These are phyloP conservation scores for Neonectria faginata DNA, from an alignment of 2,329 filamentous ascomycete genomes.

Conservation along the genomic window DNA sequence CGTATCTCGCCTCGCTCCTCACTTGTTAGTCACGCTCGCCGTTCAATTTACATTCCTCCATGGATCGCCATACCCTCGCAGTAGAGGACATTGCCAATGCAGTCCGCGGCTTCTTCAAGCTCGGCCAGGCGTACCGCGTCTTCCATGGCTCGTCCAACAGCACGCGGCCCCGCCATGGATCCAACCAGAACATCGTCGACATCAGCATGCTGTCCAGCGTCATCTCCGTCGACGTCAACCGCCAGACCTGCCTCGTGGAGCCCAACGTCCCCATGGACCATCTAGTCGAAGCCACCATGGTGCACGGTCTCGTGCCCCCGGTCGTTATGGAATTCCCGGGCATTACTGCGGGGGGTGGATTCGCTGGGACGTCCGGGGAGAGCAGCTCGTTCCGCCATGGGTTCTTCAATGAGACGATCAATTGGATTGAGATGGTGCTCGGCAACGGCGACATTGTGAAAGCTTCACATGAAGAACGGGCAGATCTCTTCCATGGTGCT, in stretches of 20 bases:
- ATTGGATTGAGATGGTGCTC: constrained; percentile 72
- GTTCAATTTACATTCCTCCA: constrained; percentile 31
- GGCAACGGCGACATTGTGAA: constrained; percentile 66
- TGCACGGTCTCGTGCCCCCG: constrained; percentile 67
- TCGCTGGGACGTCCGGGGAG: constrained; percentile 74
- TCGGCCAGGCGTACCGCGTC: constrained; percentile 71
- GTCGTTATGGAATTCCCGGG: constrained; percentile 80
- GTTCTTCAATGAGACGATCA: constrained; percentile 73
- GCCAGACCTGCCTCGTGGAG: constrained; percentile 61
- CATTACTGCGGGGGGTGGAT: constrained; percentile 76
- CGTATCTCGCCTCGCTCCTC: neutral
- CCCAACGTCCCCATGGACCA: constrained; percentile 77
- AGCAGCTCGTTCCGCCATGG: constrained; percentile 75
- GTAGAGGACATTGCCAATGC: constrained; percentile 57
- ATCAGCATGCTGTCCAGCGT: constrained; percentile 38
- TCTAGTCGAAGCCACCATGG: constrained; percentile 68
- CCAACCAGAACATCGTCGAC: constrained; percentile 32
- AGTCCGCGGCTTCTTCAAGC: constrained; percentile 58
- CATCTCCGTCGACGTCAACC: constrained; percentile 18
- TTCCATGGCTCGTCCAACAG: constrained; percentile 80
- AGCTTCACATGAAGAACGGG: constrained; percentile 58
- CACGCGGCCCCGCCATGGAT: constrained; percentile 64
- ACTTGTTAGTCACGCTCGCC: neutral
- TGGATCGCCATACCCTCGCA: constrained; percentile 61
- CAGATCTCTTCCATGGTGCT: constrained; percentile 69